phyloP scores from a whole-genome alignment of 2,329 filamentous ascomycete genomes.

The Claviceps digitariae region DNA sequence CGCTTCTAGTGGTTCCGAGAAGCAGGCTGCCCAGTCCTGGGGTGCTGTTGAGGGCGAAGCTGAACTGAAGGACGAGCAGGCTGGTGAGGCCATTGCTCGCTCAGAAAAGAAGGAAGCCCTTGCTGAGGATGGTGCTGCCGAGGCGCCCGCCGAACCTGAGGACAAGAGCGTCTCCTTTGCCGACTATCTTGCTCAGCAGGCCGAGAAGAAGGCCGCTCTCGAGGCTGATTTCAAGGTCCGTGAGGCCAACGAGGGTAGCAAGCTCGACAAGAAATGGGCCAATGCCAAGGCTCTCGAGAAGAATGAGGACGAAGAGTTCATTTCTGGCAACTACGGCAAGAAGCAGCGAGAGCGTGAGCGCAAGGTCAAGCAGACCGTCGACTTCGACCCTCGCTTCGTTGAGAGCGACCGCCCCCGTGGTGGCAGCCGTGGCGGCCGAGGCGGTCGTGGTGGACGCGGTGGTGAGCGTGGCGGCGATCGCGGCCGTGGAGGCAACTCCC shows the following conservation, averaged over 20 bases:
- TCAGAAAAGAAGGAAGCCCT: conserved; percentile 63
- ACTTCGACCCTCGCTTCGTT: conserved; percentile 75
- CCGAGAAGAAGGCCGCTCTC: conserved; percentile 63
- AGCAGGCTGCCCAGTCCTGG: conserved; percentile 84
- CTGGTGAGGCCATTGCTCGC: conserved; percentile 78
- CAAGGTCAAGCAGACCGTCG: conserved; percentile 81
- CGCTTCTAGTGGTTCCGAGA: conserved; percentile 55
- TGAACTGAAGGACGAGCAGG: conserved; percentile 84
- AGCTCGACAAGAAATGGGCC: conserved; percentile 86
- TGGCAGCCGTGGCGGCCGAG: conserved; percentile 37
- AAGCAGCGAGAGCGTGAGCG: conserved; percentile 72
- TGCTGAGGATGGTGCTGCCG: conserved; percentile 33
- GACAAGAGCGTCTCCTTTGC: conserved; percentile 84
- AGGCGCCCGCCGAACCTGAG: conserved; percentile 49
- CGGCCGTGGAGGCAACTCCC: conserved; percentile 28
- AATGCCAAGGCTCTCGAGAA: conserved; percentile 60
- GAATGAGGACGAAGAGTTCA: conserved; percentile 61
- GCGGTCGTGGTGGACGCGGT: conserved; percentile 39
- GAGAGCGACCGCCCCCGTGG: conserved; percentile 49
- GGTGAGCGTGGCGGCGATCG: conserved; percentile 35
- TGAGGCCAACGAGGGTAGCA: conserved; percentile 84
- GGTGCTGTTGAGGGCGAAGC: conserved; percentile 68
- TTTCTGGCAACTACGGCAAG: conserved; percentile 64
- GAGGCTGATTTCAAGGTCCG: conserved; percentile 55
- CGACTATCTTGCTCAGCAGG: conserved; percentile 66